Base-by-base conservation (phyloP, 1,139 yeast genomes). In the Suhomyces bokatorum region DNA sequence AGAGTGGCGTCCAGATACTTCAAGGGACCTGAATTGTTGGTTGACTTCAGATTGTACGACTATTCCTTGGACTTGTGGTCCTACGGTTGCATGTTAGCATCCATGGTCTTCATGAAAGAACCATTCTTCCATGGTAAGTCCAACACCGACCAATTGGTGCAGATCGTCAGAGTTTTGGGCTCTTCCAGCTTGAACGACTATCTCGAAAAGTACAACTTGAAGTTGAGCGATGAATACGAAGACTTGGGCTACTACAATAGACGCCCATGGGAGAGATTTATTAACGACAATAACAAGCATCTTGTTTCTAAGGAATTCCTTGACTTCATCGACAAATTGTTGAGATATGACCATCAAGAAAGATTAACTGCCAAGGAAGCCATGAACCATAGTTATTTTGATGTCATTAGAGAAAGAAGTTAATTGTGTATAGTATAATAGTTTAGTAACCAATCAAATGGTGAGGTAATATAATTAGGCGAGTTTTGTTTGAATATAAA, bases 71-170 rank as follows among this genome's bases (percentile, higher is more conserved):
- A 95, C 65, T 68, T 95, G 67, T 95, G 99, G 99, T 87, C 97
- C 3, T 85, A 84, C 52, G 99, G 99, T 33, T 95, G 98, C 50
- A 91, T 91, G 93, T 73, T 93, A 52, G 99, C 99, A n/a, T 87
- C 97, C 13, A 87, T 95, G 79, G 86, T 93, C 28, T 93, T 93
- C 70, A 86, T 87, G 65, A 91, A 89, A 66, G 99, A 95, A 60
- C 99, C 99, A 4, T 91, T 95, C 59, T 95, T 95, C 78, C 96
- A 91, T 63, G 99, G 99, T 30, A 87, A 88, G 52, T 89, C 97
- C 35, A 95, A 95, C 67, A 88, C 93, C 44, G 98, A 95, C 67
- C 99, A 95, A 69, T 75, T 95, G 57, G 95, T 95, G 42, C 95
- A 93, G 66, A 93, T 95, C 53, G 97, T 93, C 3, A 78, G 93